Evolutionary conservation across 306 rosid species (phyloP), one percentile per base, ranked within the genome.

Genomic region (Spatholobus suberectus): DNA sequence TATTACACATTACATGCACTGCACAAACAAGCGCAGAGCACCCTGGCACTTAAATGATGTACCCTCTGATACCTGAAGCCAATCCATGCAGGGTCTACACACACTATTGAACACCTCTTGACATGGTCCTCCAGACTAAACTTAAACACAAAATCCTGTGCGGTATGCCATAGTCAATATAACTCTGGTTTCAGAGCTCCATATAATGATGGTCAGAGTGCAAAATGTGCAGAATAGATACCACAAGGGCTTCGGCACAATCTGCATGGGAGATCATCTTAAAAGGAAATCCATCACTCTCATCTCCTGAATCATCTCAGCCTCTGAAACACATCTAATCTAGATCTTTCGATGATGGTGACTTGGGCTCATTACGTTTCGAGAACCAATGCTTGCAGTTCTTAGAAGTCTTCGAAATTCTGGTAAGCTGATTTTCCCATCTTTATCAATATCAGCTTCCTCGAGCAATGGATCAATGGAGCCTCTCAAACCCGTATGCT

Each of bases 371-470:
- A 76, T 44, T 47, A 89, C 79, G 0, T 59, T 87, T 75, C 89
- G 84, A 8, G 99, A 89, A 29, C 69, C 40, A 14, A 96, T 85
- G 89, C 99, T 96, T 32, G 99, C 99, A 35, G 97, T 91, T 91
- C 99, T 92, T 70, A 96, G 81, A 84, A 96, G 99, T 77, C 88
- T 90, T 3, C 98, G 93, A 69, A 96, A 96, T 76, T 96, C 99
- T 11, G 94, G 81, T 44, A 96, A 84, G 87, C 99, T 96, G 83
- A 96, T 94, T 75, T 86, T 94, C 78, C 99, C 99, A 71, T 96
- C 99, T 81, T 88, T 94, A 89, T 96, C 98, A 11, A 96, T 87
- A 73, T 96, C 99, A 0, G 98, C 99, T 88, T 96, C 99, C 79
- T 96, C 99, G 3, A 96, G 99, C 63, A 96, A 87, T 17, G 99